Evolutionary conservation across 257 asterid species (phyloP).

Genomic region (Ballota nigra): DNA sequence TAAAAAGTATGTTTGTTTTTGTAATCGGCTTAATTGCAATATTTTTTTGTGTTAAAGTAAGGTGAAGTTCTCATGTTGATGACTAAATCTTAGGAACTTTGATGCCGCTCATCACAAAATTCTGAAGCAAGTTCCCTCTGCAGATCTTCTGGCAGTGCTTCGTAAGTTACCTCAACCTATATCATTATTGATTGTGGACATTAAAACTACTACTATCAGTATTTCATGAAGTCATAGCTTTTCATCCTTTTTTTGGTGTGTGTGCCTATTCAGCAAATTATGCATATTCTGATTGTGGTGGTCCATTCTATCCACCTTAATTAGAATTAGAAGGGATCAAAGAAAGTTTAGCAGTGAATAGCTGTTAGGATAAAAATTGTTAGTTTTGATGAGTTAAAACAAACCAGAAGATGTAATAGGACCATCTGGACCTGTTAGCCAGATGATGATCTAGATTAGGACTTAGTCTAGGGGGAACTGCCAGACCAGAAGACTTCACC

Average conservation of each 20-base stretch:
- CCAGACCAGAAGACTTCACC: no score
- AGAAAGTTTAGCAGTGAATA: no score
- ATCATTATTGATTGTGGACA: constrained; percentile 2
- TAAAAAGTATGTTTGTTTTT: constrained; percentile 49
- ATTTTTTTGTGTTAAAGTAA: constrained; percentile 1
- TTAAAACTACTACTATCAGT: background rate
- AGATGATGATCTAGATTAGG: no score
- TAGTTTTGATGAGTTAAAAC: no score
- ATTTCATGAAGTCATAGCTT: constrained; percentile 2
- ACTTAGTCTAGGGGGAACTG: no score
- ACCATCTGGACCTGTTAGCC: no score
- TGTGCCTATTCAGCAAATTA: constrained; percentile 16
- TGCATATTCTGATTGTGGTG: constrained; percentile 15
- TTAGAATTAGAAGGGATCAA: no score
- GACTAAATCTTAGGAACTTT: constrained; percentile 62
- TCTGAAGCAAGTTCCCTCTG: constrained; percentile 51
- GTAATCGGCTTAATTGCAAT: constrained; percentile 18
- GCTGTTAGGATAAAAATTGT: no score
- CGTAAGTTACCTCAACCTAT: constrained; percentile 57
- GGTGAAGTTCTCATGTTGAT: constrained; percentile 13
- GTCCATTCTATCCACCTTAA: no score
- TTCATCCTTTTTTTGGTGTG: constrained; percentile 14
- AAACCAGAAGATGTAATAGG: no score
- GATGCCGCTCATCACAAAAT: constrained; percentile 69
- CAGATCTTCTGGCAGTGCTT: constrained; percentile 60